Base-by-base conservation (phyloP, 495 filamentous ascomycete genomes). In the Lichenothelia convexa region DNA sequence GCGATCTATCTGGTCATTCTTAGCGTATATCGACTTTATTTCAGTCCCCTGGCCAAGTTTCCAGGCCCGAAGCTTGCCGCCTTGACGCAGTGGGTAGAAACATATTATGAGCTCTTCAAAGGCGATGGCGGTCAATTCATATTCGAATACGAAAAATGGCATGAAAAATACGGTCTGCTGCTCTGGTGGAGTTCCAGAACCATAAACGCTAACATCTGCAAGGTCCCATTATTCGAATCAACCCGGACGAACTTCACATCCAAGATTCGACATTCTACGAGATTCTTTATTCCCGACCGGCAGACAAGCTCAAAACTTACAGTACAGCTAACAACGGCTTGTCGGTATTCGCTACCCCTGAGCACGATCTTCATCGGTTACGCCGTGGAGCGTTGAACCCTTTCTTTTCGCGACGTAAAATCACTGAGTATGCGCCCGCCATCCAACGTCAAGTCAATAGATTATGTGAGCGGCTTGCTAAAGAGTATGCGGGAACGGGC, bases 151-250 rank as follows among this genome's bases (percentile, higher is more conserved):
- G 18, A 38, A n/a, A 15, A 19, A 26, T 9, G 32, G 16, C 36
- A 38, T 31, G 26, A 15, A 26, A 19, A 38, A 19, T 38, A 35
- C 3, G 36, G 34, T 36, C n/a, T 36, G 34, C n/a, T n/a, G n/a
- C n/a, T n/a, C n/a, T n/a, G n/a, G n/a, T n/a, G n/a, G n/a, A n/a
- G n/a, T n/a, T n/a, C n/a, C n/a, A n/a, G n/a, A n/a, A n/a, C n/a
- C n/a, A n/a, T n/a, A n/a, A n/a, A n/a, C n/a, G n/a, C n/a, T n/a
- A n/a, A 19, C 18, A 16, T 37, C 32, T 12, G 6, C n/a, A 26
- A 53, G 51, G 51, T 38, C 52, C 52, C 18, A 43, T 53, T 20
- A 40, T 55, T 15, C 45, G 52, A 19, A 54, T 54, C 34, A 47
- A 41, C 38, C 52, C 52, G 9, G 34, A 36, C 24, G 52, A 55